Evolutionary conservation across 192 early-diverging fungal species (phyloP), one percentile per base, ranked within the genome.

Genomic region (Coemansia sp.): DNA sequence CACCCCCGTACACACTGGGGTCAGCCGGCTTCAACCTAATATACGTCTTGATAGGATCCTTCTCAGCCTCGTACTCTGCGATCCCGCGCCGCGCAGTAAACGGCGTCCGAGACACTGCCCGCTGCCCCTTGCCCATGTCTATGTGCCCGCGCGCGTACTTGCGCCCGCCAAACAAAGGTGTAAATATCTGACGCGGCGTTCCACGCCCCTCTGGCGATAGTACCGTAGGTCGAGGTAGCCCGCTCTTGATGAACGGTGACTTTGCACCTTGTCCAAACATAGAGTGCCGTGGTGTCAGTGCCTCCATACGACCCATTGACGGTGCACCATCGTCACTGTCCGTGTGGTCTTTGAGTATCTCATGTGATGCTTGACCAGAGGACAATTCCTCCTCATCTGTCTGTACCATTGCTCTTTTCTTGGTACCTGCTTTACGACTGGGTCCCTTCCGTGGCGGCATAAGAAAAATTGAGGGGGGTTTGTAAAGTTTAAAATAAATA

Each of bases 1-100:
- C 37, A 8, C 40, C 67, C 15, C n/a, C 16, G 22, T 65, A 61
- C 62, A 69, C 32, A 8, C 37, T 20, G 1, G 59, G 39, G 32
- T 63, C 61, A 0, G 69, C 70, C 0, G 83, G 83, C 66, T 74
- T 76, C 22, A 84, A 65, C 32, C 83, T 59, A 13, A 84, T 64
- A 20, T 72, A 84, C 22, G 83, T 84, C n/a, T 49, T 68, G 38
- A 84, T 84, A 0, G 83, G 83, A 38, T 84, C 83, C 58, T 62
- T 67, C 16, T 76, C 83, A 0, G 68, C 83, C 55, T 68, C 67
- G 52, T 84, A 80, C 10, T 69, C 68, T 0, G 70, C 64, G 5
- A 80, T 80, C 0, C 43, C 71, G 0, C 78, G 71, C 35, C 47
- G 44, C 16, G 78, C 78, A 16, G 83, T 80, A 47, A 67, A 84